phyloP scores from a whole-genome alignment of 352 stramenopile genomes.

The Pythium graminicola region DNA sequence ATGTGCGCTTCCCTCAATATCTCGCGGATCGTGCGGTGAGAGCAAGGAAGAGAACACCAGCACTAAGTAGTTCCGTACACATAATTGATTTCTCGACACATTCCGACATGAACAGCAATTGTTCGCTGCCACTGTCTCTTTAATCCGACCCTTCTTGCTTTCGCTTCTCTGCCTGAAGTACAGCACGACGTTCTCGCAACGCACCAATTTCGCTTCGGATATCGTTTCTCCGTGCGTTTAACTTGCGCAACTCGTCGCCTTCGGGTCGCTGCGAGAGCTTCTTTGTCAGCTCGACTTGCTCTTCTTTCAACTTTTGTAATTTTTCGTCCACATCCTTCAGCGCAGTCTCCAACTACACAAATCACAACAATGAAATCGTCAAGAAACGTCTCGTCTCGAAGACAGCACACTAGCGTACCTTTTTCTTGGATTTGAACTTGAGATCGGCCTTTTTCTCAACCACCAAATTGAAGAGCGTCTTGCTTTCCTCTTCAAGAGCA shows the following conservation, averaged over 20 bases:
- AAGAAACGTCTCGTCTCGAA: too few relatives aligned
- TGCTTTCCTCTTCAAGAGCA: conserved; percentile 83
- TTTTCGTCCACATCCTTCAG: conserved; percentile 79
- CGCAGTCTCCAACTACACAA: conserved; percentile 62
- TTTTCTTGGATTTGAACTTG: conserved; percentile 87
- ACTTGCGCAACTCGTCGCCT: conserved; percentile 69
- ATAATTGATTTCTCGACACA: conserved; percentile 7
- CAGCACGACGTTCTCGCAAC: conserved; percentile 75
- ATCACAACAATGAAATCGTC: too few relatives aligned
- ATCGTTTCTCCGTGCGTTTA: conserved; percentile 77
- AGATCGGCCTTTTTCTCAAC: conserved; percentile 86
- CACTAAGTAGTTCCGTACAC: conserved; percentile 6
- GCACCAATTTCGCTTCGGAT: conserved; percentile 80
- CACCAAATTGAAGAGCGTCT: conserved; percentile 85
- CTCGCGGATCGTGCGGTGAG: conserved; percentile 48
- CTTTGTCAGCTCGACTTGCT: conserved; percentile 75
- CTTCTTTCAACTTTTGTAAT: conserved; percentile 71
- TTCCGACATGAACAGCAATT: neutral
- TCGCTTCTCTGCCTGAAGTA: conserved; percentile 70
- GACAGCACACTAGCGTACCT: conserved; percentile 28
- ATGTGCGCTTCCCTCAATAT: conserved; percentile 65
- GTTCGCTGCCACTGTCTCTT: neutral
- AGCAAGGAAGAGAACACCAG: neutral
- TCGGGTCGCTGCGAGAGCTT: conserved; percentile 66
- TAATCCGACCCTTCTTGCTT: conserved; percentile 67